A percentile compares a stretch with the other conserved stretches of the same genome.
Evolutionary conservation across 2,329 filamentous ascomycete genomes (phyloP).

Genomic region (Aschersonia sp.): DNA sequence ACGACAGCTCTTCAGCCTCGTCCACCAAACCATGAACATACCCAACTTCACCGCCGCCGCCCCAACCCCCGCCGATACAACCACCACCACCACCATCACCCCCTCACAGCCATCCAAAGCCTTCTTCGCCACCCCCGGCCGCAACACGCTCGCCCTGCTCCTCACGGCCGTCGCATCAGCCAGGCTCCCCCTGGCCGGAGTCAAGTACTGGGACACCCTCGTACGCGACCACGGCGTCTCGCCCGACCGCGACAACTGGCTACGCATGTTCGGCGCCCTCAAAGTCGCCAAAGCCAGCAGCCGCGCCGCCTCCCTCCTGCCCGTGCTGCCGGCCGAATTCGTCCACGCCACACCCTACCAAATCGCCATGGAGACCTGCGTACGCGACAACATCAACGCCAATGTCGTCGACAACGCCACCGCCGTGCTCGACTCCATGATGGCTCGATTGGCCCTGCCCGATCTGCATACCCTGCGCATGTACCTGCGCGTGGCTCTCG

Average conservation of each 20-base stretch:
- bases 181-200: slow-evolving; percentile 45
- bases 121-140: slow-evolving; percentile 28
- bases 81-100: slow-evolving; percentile 7
- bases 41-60: slow-evolving; percentile 33
- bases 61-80: slow-evolving; percentile 4
- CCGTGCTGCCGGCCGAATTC: slow-evolving; percentile 30
- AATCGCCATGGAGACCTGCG: slow-evolving; percentile 60
- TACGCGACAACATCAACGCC: slow-evolving; percentile 63
- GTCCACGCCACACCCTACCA: slow-evolving; percentile 44
- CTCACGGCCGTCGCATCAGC: slow-evolving; percentile 49
- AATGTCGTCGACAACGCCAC: slow-evolving; percentile 52
- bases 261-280: slow-evolving; percentile 53
- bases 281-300: slow-evolving; percentile 51
- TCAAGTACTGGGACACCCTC: slow-evolving; percentile 66
- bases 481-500: slow-evolving; percentile 43
- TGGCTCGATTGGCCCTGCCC: slow-evolving; percentile 20
- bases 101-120: slow-evolving; percentile 8
- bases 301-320: slow-evolving; percentile 44
- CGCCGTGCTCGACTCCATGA: slow-evolving; percentile 52
- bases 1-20: slow-evolving; percentile 57
- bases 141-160: slow-evolving; percentile 53
- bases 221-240: slow-evolving; percentile 44
- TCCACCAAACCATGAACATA: slow-evolving; percentile 74
- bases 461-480: slow-evolving; percentile 36
- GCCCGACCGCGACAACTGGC: slow-evolving; percentile 61